Percentiles rank a stretch among this genome's conserved stretches.
Conservation (phyloP, 257 asterid genomes). For the Linderniella brevidens region DNA sequence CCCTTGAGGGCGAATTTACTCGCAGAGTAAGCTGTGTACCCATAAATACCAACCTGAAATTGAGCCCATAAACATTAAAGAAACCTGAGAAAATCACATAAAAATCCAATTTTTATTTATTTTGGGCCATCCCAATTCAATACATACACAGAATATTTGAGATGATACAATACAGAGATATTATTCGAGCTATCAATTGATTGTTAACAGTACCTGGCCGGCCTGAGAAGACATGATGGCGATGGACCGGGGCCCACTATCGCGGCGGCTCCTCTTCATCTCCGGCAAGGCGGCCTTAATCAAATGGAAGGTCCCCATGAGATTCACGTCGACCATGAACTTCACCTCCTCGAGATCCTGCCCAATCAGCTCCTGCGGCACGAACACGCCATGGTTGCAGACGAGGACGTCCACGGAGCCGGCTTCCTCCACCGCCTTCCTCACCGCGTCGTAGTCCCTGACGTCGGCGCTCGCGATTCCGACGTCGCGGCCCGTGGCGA, state of each 20-base stretch:
- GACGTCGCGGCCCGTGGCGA: conserved; percentile 79
- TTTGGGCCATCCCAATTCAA: too few relatives aligned
- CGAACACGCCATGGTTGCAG: conserved; percentile 75
- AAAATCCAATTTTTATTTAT: too few relatives aligned
- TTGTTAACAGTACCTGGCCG: conserved; percentile 48
- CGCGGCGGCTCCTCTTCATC: conserved; percentile 65
- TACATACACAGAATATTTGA: too few relatives aligned
- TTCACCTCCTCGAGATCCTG: conserved; percentile 66
- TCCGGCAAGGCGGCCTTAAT: conserved; percentile 92
- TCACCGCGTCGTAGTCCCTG: conserved; percentile 54
- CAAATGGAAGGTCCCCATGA: conserved; percentile 67
- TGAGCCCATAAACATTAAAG: background rate
- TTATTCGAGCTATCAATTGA: too few relatives aligned
- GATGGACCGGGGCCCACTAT: conserved; percentile 62
- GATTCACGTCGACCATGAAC: conserved; percentile 81
- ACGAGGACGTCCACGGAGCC: conserved; percentile 78
- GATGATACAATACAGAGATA: too few relatives aligned
- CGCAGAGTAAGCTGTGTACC: conserved; percentile 93
- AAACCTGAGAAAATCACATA: background rate
- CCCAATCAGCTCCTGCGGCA: conserved; percentile 54
- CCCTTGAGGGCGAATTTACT: conserved; percentile 91
- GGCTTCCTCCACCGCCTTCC: conserved; percentile 44
- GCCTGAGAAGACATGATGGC: conserved; percentile 96
- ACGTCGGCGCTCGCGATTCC: conserved; percentile 65
- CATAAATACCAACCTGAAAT: conserved; percentile 82